Conservation (phyloP, 1,284 basidiomycete species). For the Ceratobasidium sp. region DNA sequence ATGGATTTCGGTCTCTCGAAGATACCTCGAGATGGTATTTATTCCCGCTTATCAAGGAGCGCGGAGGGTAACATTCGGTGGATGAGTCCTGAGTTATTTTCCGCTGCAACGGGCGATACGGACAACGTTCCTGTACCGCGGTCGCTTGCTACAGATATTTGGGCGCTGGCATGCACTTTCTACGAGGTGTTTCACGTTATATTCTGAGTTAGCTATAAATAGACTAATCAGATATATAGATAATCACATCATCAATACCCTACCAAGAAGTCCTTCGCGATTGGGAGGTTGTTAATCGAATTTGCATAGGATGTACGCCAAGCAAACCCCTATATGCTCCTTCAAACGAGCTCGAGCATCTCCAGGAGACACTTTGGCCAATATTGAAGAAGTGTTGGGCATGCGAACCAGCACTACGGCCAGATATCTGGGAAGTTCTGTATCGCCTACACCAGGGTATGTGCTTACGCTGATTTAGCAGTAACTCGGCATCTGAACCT, state of each 20-base stretch:
- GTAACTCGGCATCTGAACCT: not conserved
- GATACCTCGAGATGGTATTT: slow-evolving; percentile 11
- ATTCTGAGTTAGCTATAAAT: not conserved
- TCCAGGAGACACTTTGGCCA: slow-evolving; percentile 29
- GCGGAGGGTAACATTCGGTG: slow-evolving; percentile 10
- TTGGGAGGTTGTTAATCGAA: slow-evolving; percentile 1
- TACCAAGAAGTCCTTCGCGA: not conserved
- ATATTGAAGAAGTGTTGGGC: slow-evolving; percentile 29
- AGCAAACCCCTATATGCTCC: not conserved
- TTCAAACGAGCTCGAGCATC: slow-evolving; percentile 13
- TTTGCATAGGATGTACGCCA: not conserved
- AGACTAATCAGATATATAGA: not conserved
- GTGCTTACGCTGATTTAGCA: not conserved
- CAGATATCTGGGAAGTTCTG: not conserved
- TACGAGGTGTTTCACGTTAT: slow-evolving; percentile 6
- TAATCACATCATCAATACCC: slow-evolving; percentile 10
- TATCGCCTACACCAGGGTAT: slow-evolving; percentile 13
- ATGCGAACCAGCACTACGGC: not conserved
- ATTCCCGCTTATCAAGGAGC: slow-evolving; percentile 27
- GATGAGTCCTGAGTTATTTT: slow-evolving; percentile 43
- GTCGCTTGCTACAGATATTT: slow-evolving; percentile 35
- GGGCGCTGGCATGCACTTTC: slow-evolving; percentile 41
- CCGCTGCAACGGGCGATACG: not conserved
- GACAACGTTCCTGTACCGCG: slow-evolving; percentile 2
- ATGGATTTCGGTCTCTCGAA: slow-evolving; percentile 37